Evolutionary conservation across 495 filamentous ascomycete genomes (phyloP), one percentile per base, ranked within the genome.

Genomic region (Xylaria nigripes): DNA sequence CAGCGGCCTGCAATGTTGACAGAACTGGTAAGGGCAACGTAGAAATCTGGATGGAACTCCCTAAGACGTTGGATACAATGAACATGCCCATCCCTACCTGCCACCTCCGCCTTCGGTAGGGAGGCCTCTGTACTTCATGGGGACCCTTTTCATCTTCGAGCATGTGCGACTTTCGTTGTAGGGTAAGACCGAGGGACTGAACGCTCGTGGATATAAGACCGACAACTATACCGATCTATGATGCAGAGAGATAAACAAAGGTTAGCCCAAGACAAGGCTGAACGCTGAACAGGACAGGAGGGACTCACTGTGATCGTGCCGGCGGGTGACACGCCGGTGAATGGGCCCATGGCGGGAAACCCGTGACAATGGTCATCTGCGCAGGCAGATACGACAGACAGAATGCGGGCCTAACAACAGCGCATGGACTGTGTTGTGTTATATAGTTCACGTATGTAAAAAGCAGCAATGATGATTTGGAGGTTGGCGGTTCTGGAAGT

Each of bases 1-100:
- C 93, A 43, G 90, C 94, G 65, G 93, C 93, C 72, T 99, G 93
- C 19, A 99, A 77, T 0, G 93, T 95, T 27, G 92, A 96, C 18
- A 99, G 78, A 12, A 99, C 90, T 3, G 95, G 94, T 16, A 99
- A 77, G 2, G 93, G 93, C 43, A 99, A 79, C 5, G 90, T 96
- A 6, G 93, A 97, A 65, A 99, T 97, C 66, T 99, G 93, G 55
- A 99, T 93, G 3, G 89, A 90, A 68, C 90, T 96, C 21, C 93
- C 93, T 48, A 96, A 76, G 50, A 99, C 78, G 61, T 99, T 99
- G 57, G 92, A 84, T 48, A 95, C 72, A 56, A 99, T 81, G 74
- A 97, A 99, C 83, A 99, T 95, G 59, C 84, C 78, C 88, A 99
- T 97, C 48, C 93, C 93, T 53, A 96, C 71, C 85, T 99, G 93